Base-by-base conservation (phyloP, 2,329 filamentous ascomycete species). In the Fonsecaea monophora region DNA sequence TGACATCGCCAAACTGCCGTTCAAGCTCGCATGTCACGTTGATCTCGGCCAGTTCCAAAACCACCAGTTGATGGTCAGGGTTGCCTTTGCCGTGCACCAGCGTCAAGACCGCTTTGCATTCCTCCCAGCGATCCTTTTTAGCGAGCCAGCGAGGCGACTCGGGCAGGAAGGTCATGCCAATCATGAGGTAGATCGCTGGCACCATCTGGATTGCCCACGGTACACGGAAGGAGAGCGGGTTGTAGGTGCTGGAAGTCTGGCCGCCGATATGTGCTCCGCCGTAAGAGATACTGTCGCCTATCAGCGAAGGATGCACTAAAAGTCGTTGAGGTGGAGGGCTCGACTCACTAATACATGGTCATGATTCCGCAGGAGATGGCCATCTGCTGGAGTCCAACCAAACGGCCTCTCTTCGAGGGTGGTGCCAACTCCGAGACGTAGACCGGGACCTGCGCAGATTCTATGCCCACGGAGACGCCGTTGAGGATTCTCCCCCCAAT, bases 401-500 rank as follows among this genome's bases (percentile, higher is more conserved):
- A 73, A 1, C 76, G 74, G 13, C 78, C 78, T 3, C 78, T 74
- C 45, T 78, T 78, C 6, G 77, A 72, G 3, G 77, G 74, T 18
- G 78, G 73, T 9, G 77, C 78, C 59, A 84, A 84, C 67, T 85
- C 84, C 0, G 81, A 83, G 48, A 84, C 87, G 76, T 91, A 92
- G n/a, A 92, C 86, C 0, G 89, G 89, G 1, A 92, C 89, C 71
- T 91, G 82, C 4, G 89, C 87, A 32, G 88, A 91, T 68, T 87
- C 87, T 72, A 93, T 91, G 68, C 91, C 91, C 64, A 93, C 89
- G 64, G 87, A 88, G 70, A 92, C 73, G 48, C 91, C 91, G 69
- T 90, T 89, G 76, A 93, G 86, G 68, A 38, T 38, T 10, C 35
- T 6, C 1, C 35, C 35, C 3, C 35, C 35, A 7, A 38, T 38